A percentile compares a stretch with the other conserved stretches of the same genome.
Conservation (phyloP, 495 filamentous ascomycete species). For the Penicillium cataractarum region DNA sequence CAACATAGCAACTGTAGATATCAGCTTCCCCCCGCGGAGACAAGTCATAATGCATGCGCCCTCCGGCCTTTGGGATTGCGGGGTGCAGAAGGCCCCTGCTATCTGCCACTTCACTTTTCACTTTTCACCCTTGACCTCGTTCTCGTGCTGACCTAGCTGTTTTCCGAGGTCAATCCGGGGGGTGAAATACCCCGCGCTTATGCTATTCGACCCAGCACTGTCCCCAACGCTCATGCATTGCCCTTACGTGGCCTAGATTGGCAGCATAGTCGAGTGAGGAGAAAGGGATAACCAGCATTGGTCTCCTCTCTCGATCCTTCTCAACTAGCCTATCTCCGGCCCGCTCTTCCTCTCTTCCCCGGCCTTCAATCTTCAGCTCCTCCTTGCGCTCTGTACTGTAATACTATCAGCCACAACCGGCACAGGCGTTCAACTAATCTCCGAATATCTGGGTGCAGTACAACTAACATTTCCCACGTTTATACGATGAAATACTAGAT, state of each 20-base stretch:
- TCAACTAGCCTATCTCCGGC: neutral
- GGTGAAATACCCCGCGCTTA: conserved; percentile 11
- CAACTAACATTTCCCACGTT: neutral
- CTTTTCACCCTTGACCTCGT: neutral
- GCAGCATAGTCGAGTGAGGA: neutral
- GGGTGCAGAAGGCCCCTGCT: conserved; percentile 23
- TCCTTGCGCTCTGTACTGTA: neutral
- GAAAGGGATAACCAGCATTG: neutral
- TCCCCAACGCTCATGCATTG: conserved; percentile 9
- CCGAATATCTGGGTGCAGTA: neutral
- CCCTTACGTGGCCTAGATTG: neutral
- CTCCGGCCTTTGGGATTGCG: conserved; percentile 21
- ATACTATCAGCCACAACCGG: conserved; percentile 2
- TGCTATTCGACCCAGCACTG: conserved; percentile 12
- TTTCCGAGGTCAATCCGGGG: neutral
- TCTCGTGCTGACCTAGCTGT: neutral
- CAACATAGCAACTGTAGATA: neutral
- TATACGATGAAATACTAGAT: neutral
- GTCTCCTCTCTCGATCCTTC: neutral
- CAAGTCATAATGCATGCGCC: conserved; percentile 10
- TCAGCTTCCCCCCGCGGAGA: conserved; percentile 13
- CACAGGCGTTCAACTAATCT: neutral
- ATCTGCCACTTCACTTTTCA: conserved; percentile 29
- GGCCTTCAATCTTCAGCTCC: neutral
- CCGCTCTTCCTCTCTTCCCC: neutral